phyloP scores from a whole-genome alignment of 2,329 filamentous ascomycete species.

The Fusarium pininemorale region DNA sequence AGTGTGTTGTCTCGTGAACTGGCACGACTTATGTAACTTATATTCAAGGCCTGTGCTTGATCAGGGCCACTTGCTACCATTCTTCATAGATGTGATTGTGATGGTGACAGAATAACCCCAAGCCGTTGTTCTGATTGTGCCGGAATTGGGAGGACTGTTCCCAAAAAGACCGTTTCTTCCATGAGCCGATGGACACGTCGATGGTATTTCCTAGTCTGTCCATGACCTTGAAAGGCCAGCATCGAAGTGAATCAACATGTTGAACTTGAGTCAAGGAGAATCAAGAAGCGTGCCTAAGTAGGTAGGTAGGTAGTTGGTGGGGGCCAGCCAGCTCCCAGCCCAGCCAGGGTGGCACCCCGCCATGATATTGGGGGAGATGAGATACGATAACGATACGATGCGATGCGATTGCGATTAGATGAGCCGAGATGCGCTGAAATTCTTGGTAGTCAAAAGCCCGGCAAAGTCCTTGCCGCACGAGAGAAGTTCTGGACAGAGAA shows the following conservation, averaged over 20 bases:
- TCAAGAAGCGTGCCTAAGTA: conserved; percentile 6
- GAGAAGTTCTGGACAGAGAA: neutral
- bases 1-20: conserved; percentile 1
- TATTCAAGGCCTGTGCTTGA: conserved; percentile 9
- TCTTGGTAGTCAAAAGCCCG: neutral
- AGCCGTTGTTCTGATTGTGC: neutral
- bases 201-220: neutral
- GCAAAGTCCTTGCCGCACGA: neutral
- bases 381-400: conserved; percentile 35
- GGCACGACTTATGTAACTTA: conserved; percentile 13
- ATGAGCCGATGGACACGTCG: neutral
- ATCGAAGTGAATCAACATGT: neutral
- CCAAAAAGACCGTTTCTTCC: neutral
- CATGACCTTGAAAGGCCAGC: neutral
- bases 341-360: conserved; percentile 11
- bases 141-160: neutral
- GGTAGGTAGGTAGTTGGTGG: neutral
- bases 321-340: conserved; percentile 15
- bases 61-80: neutral
- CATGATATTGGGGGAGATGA: conserved; percentile 37
- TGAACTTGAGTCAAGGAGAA: neutral
- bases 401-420: conserved; percentile 38
- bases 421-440: conserved; percentile 9
- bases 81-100: neutral
- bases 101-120: neutral